phyloP scores from a whole-genome alignment of 2,329 filamentous ascomycete species.

The Paramyrothecium sp. region DNA sequence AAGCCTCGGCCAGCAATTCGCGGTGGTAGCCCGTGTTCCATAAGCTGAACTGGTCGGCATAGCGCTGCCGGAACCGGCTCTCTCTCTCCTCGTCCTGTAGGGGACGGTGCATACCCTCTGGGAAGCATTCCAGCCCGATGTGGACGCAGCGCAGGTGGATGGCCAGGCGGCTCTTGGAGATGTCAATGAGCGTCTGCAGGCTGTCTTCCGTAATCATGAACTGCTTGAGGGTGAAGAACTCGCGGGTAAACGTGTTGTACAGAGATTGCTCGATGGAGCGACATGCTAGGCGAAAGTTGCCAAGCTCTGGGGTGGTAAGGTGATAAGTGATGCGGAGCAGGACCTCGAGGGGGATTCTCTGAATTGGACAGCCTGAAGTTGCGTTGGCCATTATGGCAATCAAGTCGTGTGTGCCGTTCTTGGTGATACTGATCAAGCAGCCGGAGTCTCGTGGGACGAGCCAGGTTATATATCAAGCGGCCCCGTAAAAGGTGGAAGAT shows the following conservation, averaged over 20 bases:
- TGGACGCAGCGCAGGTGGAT: conserved; percentile 34
- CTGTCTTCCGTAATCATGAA: conserved; percentile 62
- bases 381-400: not conserved
- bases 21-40: conserved; percentile 43
- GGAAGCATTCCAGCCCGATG: conserved; percentile 25
- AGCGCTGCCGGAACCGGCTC: conserved; percentile 13
- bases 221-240: conserved; percentile 66
- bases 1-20: conserved; percentile 55
- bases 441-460: no score
- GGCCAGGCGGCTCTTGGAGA: conserved; percentile 45
- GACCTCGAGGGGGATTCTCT: conserved; percentile 56
- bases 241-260: conserved; percentile 53
- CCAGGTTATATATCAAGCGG: no score
- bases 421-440: not conserved
- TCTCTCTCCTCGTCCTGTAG: conserved; percentile 9
- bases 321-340: conserved; percentile 51
- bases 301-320: conserved; percentile 55
- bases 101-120: conserved; percentile 4
- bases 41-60: conserved; percentile 25
- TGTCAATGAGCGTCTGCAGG: conserved; percentile 51
- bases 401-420: not conserved
- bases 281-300: conserved; percentile 53
- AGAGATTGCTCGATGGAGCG: conserved; percentile 52
- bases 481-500: no score
- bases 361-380: conserved; percentile 17